Evolutionary conservation across 2,329 filamentous ascomycete species (phyloP).

Genomic region (Geosmithia putterillii): DNA sequence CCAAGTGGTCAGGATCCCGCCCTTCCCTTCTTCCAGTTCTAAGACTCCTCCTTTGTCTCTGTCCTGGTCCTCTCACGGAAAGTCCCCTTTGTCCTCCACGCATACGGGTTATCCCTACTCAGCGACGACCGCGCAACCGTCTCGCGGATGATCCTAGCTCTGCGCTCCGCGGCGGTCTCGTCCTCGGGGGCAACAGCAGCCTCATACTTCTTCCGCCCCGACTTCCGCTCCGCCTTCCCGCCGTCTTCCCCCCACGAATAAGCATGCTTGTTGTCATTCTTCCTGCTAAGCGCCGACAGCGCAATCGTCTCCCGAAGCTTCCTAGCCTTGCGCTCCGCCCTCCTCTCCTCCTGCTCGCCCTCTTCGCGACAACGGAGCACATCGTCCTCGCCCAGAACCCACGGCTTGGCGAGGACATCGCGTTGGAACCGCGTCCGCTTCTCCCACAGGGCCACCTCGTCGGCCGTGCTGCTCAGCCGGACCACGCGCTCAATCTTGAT

Average conservation of each 20-base stretch:
- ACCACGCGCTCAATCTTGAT: conserved; percentile 38
- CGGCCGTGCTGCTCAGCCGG: conserved; percentile 35
- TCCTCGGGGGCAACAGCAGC: too few species aligned
- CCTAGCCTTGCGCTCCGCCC: neutral
- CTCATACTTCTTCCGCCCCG: neutral
- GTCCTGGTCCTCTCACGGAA: too few species aligned
- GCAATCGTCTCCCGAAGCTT: neutral
- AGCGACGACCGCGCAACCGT: too few species aligned
- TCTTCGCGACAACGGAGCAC: conserved; percentile 37
- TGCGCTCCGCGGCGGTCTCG: too few species aligned
- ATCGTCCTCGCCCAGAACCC: conserved; percentile 37
- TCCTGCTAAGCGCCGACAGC: neutral
- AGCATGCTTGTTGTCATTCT: neutral
- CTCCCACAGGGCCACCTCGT: conserved; percentile 48
- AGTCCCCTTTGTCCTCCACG: too few species aligned
- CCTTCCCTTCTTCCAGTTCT: too few species aligned
- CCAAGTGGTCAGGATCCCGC: too few species aligned
- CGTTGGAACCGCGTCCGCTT: conserved; percentile 36
- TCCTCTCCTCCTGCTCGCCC: conserved; percentile 19
- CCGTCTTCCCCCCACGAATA: neutral
- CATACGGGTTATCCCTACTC: too few species aligned
- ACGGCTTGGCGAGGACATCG: conserved; percentile 37
- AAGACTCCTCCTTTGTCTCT: too few species aligned
- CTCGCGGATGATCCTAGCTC: too few species aligned
- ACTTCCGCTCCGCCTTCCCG: neutral